Conservation (phyloP, 345 rosid species). For the Cardamine resedifolia region DNA sequence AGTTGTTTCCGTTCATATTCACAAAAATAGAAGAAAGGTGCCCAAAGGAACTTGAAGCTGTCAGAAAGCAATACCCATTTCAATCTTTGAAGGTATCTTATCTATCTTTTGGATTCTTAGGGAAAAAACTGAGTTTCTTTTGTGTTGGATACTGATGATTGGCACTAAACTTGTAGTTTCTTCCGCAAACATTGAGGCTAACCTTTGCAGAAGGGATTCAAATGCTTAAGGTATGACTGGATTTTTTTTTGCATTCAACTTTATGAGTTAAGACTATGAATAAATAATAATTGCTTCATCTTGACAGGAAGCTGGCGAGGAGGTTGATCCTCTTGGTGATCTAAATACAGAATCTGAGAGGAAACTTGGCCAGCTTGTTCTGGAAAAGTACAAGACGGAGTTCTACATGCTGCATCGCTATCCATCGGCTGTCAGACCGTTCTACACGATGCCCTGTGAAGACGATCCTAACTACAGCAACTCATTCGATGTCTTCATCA, state of each 20-base stretch:
- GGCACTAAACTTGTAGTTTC: conserved; percentile 48
- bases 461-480: not conserved
- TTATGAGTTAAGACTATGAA: not conserved
- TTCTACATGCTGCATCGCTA: too few species aligned
- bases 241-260: not conserved
- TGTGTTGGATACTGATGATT: conserved; percentile 10
- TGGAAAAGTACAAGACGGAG: not conserved
- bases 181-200: conserved; percentile 55
- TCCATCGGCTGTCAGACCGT: not conserved
- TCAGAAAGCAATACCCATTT: too few species aligned
- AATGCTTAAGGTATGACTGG: conserved; percentile 62
- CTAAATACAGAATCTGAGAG: too few species aligned
- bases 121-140: too few species aligned
- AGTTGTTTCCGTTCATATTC: too few species aligned
- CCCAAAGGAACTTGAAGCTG: too few species aligned
- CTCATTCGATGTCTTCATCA: not conserved
- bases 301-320: not conserved
- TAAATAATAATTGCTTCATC: not conserved
- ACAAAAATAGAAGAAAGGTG: too few species aligned
- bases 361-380: not conserved
- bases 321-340: not conserved
- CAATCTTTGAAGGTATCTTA: too few species aligned
- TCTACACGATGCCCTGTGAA: not conserved
- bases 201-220: conserved; percentile 75
- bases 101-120: too few species aligned